Evolutionary conservation across 2,329 filamentous ascomycete species (phyloP), one percentile per base, ranked within the genome.

Genomic region (Calycina marina): DNA sequence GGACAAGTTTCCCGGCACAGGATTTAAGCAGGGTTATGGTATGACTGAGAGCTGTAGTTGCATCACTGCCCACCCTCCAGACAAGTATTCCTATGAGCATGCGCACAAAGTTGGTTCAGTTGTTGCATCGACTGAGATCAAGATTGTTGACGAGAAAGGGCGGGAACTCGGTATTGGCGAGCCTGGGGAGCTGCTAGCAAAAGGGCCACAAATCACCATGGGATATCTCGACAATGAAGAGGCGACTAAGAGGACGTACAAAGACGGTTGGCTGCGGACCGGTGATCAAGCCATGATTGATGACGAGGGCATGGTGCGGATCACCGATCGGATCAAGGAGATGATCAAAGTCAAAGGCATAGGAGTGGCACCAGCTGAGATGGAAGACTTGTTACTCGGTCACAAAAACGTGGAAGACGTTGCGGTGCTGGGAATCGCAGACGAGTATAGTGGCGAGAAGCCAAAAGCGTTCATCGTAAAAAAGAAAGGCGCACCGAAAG

Each of bases 251-350:
- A 17, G 32, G 2, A 42, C 40, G 8, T 46, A 41, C 44, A 86
- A 82, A 2, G 77, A 79, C 36, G 70, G 75, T 1, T 83, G 74
- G 72, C 57, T 83, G 40, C 71, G 69, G 46, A 81, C 77, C 1
- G 78, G 78, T 1, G 78, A 83, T 46, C 40, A 73, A 51, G 70
- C 69, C 0, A 64, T 82, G 25, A 73, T 69, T 6, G 71, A 67
- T 37, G 56, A 69, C 12, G 63, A 72, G 40, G 52, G 62, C n/a
- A 65, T 76, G 40, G 85, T 86, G 25, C 80, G 92, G 52, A 78
- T 84, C 37, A 75, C 80, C 8, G 78, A 83, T 49, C 65, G 78
- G 17, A 72, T 73, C 51, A 83, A 84, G 62, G 76, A 69, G 46
- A 51, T 62, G 36, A 61, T 62, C 38, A 62, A 62, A 42, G 56